phyloP scores from a whole-genome alignment of 1,284 basidiomycete species.

The Rhodotorula sp. region DNA sequence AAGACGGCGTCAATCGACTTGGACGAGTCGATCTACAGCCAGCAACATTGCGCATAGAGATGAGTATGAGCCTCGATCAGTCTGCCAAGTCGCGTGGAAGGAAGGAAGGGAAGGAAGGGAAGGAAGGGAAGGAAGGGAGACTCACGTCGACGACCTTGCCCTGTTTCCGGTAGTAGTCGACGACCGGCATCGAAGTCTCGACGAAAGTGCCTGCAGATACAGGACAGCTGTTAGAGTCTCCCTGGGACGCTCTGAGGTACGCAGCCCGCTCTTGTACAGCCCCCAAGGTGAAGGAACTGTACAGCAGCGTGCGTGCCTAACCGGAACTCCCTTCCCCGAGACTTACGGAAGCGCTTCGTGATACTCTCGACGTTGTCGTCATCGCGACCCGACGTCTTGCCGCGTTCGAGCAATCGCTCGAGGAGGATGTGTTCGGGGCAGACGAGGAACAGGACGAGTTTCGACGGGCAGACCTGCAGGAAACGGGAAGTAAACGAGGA shows the following conservation, averaged over 20 bases:
- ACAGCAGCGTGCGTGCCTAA: background rate
- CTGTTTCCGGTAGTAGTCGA: constrained; percentile 72
- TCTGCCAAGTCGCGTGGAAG: background rate
- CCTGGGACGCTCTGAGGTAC: too few species aligned
- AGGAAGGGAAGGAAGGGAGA: constrained; percentile 14
- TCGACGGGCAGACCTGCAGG: constrained; percentile 64
- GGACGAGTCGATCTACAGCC: constrained; percentile 71
- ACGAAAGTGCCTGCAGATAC: constrained; percentile 71
- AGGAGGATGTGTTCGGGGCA: constrained; percentile 88
- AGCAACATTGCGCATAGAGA: too few species aligned
- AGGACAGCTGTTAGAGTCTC: background rate
- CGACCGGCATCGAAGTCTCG: constrained; percentile 93
- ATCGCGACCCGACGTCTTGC: constrained; percentile 89
- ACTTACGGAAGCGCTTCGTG: constrained; percentile 88
- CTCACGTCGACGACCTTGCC: constrained; percentile 77
- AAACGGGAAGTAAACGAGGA: background rate
- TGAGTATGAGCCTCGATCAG: too few species aligned
- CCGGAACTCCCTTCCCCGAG: background rate
- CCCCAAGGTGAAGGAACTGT: too few species aligned
- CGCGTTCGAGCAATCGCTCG: constrained; percentile 77
- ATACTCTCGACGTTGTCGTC: constrained; percentile 97
- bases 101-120: background rate
- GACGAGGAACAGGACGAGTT: constrained; percentile 81
- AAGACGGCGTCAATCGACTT: constrained; percentile 72
- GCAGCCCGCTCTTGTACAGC: too few species aligned